Evolutionary conservation across 371 early-diverging fungal species (phyloP).

Genomic region (Conidiobolus incongruus): DNA sequence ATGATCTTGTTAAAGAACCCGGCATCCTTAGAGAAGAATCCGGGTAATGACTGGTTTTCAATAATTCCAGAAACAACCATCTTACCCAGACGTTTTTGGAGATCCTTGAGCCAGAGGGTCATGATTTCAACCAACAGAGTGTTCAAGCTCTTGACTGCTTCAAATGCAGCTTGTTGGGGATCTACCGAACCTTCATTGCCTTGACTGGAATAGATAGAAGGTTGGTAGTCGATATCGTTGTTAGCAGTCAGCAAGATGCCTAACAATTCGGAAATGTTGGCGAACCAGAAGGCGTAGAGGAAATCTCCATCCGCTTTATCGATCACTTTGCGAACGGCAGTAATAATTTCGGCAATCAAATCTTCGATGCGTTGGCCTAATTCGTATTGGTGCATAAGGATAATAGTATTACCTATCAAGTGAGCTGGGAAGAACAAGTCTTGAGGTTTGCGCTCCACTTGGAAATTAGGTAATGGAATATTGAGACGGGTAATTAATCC

Average conservation of each 20-base stretch:
- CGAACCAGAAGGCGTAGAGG: slow-evolving; percentile 71
- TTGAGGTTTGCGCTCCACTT: slow-evolving; percentile 46
- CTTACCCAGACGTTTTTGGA: slow-evolving; percentile 77
- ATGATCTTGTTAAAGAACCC: slow-evolving; percentile 66
- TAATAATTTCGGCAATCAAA: slow-evolving; percentile 64
- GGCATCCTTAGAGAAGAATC: slow-evolving; percentile 71
- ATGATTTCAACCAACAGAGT: slow-evolving; percentile 1
- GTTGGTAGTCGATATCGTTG: slow-evolving; percentile 1
- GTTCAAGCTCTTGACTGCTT: slow-evolving; percentile 5
- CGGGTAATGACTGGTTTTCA: slow-evolving; percentile 75
- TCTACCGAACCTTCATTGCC: too few relatives aligned
- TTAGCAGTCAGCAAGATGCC: slow-evolving; percentile 3
- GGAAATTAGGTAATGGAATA: slow-evolving; percentile 70
- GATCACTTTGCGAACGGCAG: slow-evolving; percentile 57
- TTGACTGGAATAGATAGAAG: background rate
- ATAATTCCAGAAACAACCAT: slow-evolving; percentile 87
- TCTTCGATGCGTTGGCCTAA: slow-evolving; percentile 54
- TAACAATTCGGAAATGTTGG: slow-evolving; percentile 80
- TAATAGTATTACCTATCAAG: slow-evolving; percentile 60
- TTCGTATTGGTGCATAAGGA: slow-evolving; percentile 74
- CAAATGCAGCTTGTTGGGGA: background rate
- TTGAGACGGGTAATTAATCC: slow-evolving; percentile 67
- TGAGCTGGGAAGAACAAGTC: slow-evolving; percentile 90
- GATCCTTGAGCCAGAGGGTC: slow-evolving; percentile 71
- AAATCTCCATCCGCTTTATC: slow-evolving; percentile 41